Evolutionary conservation across 73 alveolate species (phyloP).

Genomic region (Paramecium sonneborni): DNA sequence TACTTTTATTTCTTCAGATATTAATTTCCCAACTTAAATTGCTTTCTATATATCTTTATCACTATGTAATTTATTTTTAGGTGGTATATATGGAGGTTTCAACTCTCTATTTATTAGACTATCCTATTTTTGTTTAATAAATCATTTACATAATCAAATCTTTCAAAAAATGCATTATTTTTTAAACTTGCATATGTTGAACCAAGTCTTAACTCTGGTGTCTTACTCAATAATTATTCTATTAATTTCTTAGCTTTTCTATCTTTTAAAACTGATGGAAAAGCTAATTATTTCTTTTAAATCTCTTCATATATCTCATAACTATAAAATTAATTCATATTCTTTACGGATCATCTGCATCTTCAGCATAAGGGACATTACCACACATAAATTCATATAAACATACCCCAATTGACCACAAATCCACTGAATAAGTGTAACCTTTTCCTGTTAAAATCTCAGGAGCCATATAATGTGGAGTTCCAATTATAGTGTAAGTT

Average conservation of each 20-base stretch:
- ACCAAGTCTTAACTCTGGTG: conserved; percentile 61
- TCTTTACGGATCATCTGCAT: conserved; percentile 60
- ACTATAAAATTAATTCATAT: conserved; percentile 14
- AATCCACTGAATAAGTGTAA: conserved; percentile 67
- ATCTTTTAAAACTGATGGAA: conserved; percentile 51
- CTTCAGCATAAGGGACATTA: conserved; percentile 68
- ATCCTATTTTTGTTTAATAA: not conserved
- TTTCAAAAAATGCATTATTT: conserved; percentile 34
- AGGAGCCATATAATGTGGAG: conserved; percentile 40
- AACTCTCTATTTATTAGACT: conserved; percentile 33
- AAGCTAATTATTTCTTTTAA: conserved; percentile 36
- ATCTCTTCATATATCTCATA: conserved; percentile 54
- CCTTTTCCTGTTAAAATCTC: conserved; percentile 66
- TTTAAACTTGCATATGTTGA: conserved; percentile 46
- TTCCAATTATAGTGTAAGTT: conserved; percentile 66
- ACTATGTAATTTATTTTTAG: conserved; percentile 49
- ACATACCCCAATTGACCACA: conserved; percentile 69
- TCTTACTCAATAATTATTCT: conserved; percentile 54
- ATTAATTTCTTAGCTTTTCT: conserved; percentile 49
- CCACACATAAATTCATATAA: conserved; percentile 74
- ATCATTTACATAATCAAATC: not conserved
- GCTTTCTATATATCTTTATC: conserved; percentile 50
- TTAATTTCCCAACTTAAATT: not conserved
- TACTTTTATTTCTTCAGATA: conserved; percentile 50
- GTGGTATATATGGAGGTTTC: conserved; percentile 50